Percentiles rank a stretch among this genome's conserved stretches.
Evolutionary conservation across 2,329 filamentous ascomycete species (phyloP).

Genomic region (Apiospora phragmitis): DNA sequence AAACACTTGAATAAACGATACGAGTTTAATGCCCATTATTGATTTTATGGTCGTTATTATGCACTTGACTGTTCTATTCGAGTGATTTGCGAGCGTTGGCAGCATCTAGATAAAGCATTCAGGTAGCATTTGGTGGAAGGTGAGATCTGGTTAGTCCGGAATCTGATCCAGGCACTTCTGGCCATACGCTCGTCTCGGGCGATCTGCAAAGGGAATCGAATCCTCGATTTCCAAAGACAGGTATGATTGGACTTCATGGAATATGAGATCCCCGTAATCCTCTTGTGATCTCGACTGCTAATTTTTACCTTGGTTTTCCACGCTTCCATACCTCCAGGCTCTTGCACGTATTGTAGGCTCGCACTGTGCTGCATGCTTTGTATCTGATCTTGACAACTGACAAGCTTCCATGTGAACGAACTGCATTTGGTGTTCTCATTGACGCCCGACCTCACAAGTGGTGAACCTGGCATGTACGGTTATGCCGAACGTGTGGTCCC

Average conservation of each 20-base stretch:
- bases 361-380: neutral
- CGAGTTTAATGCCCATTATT: too few relatives aligned
- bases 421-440: too few relatives aligned
- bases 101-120: neutral
- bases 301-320: neutral
- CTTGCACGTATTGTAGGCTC: neutral
- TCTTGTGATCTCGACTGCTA: neutral
- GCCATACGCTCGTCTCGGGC: neutral
- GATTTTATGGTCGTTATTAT: too few relatives aligned
- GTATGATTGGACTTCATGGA: neutral
- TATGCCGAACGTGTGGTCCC: neutral
- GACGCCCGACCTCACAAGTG: neutral
- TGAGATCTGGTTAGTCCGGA: neutral
- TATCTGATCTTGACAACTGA: neutral
- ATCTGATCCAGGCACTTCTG: neutral
- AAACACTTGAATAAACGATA: too few relatives aligned
- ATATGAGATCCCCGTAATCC: neutral
- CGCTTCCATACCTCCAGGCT: neutral
- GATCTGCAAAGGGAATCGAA: neutral
- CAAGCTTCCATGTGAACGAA: too few relatives aligned
- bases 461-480: neutral
- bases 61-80: neutral
- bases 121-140: neutral
- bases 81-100: neutral
- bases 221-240: neutral